These are phyloP conservation scores for Cercophora scortea DNA, from an alignment of 495 filamentous ascomycete genomes.

Conservation along the genomic window DNA sequence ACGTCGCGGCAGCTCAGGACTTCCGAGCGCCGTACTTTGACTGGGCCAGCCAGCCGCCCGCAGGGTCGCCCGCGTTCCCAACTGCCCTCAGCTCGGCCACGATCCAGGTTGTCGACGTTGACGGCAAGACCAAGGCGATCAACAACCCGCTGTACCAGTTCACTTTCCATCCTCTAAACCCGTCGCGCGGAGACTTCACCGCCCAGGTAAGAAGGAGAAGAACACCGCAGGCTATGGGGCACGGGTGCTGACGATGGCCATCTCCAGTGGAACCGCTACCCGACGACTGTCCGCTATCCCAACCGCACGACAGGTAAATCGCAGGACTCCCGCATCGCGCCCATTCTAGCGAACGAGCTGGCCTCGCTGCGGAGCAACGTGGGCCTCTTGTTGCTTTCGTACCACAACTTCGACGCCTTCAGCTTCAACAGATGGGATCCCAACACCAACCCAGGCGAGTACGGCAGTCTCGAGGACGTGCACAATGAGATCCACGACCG, in stretches of 20 bases:
- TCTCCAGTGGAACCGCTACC: constrained; percentile 16
- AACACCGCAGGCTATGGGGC: neutral
- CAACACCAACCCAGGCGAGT: constrained; percentile 23
- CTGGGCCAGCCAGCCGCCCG: constrained; percentile 37
- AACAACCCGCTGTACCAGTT: constrained; percentile 33
- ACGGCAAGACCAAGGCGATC: constrained; percentile 18
- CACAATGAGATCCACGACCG: constrained; percentile 60
- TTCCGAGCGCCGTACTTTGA: constrained; percentile 52
- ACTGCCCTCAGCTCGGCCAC: constrained; percentile 25
- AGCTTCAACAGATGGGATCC: constrained; percentile 49
- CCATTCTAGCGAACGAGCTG: constrained; percentile 37
- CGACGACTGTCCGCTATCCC: constrained; percentile 18
- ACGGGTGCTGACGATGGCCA: neutral
- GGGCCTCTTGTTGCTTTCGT: constrained; percentile 50
- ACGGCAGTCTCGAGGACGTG: constrained; percentile 52
- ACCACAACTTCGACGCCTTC: constrained; percentile 46
- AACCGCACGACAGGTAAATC: constrained; percentile 8
- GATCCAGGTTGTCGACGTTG: constrained; percentile 32
- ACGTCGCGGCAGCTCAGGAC: constrained; percentile 34
- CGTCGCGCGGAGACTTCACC: constrained; percentile 12
- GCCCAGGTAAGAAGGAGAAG: constrained; percentile 2
- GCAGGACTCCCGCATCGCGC: constrained; percentile 37
- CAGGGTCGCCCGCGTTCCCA: constrained; percentile 14
- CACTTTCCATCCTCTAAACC: constrained; percentile 21
- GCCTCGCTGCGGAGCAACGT: constrained; percentile 33